Base-by-base conservation (phyloP, 192 early-diverging fungal species). In the Podila clonocystis region DNA sequence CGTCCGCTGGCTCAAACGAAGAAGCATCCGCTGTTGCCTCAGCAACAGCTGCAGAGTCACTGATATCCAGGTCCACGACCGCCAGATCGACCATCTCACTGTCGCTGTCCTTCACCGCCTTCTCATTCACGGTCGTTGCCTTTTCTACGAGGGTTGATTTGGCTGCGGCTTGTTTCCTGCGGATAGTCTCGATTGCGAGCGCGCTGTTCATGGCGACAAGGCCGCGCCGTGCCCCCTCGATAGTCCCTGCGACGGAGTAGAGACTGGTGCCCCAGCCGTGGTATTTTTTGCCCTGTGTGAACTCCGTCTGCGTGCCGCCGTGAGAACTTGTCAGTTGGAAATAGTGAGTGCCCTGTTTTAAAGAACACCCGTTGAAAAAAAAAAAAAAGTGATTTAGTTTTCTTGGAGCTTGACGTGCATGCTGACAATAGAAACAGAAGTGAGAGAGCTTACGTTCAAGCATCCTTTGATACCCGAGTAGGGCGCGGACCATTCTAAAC, bases 211-310 rank as follows among this genome's bases (percentile, higher is more conserved):
- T 75, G 29, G 38, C 55, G 29, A 65, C 55, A 4, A 69, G 63
- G 4, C 67, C 74, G 28, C 61, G 67, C 34, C 67, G 62, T 6
- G 62, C 67, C 22, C 63, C 67, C 30, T 65, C 52, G 66, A 75
- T 64, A 3, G 38, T 64, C 36, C 74, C 67, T 33, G 62, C 55
- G 5, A 50, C 29, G 0, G 67, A 62, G 19, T 59, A 75, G 1
- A 75, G 41, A 0, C 60, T 60, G 15, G 45, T 64, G 19, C 67
- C 67, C 74, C 74, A 75, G 1, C 74, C 74, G 1, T 20, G 9
- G 62, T 69, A 75, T 1, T 67, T 60, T 38, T 69, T 52, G 15
- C 74, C 75, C 61, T 79, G 75, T 7, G 68, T 79, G 33, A 79
- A 72, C 28, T 72, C 75, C 7, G 75, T 79, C 4, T 28, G 52